phyloP scores from a whole-genome alignment of 2,329 filamentous ascomycete genomes.

The Allantophomopsis cytisporea region DNA sequence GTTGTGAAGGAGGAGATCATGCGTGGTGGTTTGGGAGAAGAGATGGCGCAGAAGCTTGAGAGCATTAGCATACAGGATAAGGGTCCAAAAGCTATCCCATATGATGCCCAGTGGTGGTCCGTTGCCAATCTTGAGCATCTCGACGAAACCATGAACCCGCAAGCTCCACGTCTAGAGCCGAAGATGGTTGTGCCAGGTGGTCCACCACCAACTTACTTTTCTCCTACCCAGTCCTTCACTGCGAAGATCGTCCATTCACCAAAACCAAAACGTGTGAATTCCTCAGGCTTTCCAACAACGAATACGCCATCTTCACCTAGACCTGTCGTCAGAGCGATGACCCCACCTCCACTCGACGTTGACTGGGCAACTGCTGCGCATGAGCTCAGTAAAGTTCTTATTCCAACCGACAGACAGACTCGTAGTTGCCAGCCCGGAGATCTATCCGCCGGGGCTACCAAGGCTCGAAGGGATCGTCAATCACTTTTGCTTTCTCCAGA shows the following conservation, averaged over 20 bases:
- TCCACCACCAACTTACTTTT: conserved; percentile 59
- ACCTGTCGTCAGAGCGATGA: conserved; percentile 31
- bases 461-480: conserved; percentile 51
- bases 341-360: conserved; percentile 67
- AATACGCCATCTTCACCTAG: conserved; percentile 19
- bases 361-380: conserved; percentile 76
- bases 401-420: conserved; percentile 63
- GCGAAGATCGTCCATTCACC: conserved; percentile 63
- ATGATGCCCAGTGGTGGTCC: conserved; percentile 65
- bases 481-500: conserved; percentile 28
- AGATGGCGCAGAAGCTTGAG: background rate
- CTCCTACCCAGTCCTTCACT: conserved; percentile 76
- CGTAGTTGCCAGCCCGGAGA: conserved; percentile 68
- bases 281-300: conserved; percentile 29
- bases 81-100: conserved; percentile 21
- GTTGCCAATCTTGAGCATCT: conserved; percentile 51
- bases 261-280: conserved; percentile 50
- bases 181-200: conserved; percentile 41
- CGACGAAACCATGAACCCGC: conserved; percentile 42
- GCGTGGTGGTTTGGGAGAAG: conserved; percentile 30
- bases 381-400: conserved; percentile 70
- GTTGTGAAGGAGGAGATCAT: conserved; percentile 21
- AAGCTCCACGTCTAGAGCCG: conserved; percentile 31
- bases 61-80: background rate
- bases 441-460: conserved; percentile 54